These are phyloP conservation scores for Pseudodiploospora longispora DNA, from an alignment of 2,329 filamentous ascomycete genomes.

Conservation along the genomic window DNA sequence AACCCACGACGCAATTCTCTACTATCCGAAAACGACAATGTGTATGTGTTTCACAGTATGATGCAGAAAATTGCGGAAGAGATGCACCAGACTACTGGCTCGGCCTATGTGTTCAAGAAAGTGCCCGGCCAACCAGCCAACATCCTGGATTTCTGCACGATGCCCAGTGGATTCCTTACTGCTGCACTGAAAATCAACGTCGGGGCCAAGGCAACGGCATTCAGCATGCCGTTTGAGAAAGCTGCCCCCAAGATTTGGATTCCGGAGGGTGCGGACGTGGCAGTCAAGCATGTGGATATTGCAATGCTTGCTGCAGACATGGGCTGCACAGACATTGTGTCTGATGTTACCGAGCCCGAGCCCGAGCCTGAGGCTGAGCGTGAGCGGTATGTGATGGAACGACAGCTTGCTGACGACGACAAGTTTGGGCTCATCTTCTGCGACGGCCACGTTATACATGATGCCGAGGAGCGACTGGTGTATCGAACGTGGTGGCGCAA, in stretches of 20 bases:
- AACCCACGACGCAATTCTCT: no score
- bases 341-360: slow-evolving; percentile 16
- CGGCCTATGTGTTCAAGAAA: slow-evolving; percentile 18
- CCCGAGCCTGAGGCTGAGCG: slow-evolving; percentile 8
- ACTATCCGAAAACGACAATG: no score
- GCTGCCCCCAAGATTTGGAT: slow-evolving; percentile 35
- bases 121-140: slow-evolving; percentile 5
- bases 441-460: slow-evolving; percentile 35
- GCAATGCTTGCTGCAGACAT: slow-evolving; percentile 43
- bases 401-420: slow-evolving; percentile 15
- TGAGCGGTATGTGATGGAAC: slow-evolving; percentile 19
- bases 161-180: slow-evolving; percentile 43
- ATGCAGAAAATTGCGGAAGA: neutral
- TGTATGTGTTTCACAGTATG: neutral
- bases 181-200: slow-evolving; percentile 29
- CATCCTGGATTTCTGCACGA: slow-evolving; percentile 48
- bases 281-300: slow-evolving; percentile 32
- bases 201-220: slow-evolving; percentile 19
- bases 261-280: slow-evolving; percentile 6
- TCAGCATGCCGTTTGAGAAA: slow-evolving; percentile 30
- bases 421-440: slow-evolving; percentile 38
- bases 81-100: slow-evolving; percentile 9
- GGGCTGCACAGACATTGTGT: slow-evolving; percentile 24
- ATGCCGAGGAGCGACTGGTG: slow-evolving; percentile 7
- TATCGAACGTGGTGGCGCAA: slow-evolving; percentile 27